Conservation (phyloP, 2,329 filamentous ascomycete species). For the Fusarium anthophilum region DNA sequence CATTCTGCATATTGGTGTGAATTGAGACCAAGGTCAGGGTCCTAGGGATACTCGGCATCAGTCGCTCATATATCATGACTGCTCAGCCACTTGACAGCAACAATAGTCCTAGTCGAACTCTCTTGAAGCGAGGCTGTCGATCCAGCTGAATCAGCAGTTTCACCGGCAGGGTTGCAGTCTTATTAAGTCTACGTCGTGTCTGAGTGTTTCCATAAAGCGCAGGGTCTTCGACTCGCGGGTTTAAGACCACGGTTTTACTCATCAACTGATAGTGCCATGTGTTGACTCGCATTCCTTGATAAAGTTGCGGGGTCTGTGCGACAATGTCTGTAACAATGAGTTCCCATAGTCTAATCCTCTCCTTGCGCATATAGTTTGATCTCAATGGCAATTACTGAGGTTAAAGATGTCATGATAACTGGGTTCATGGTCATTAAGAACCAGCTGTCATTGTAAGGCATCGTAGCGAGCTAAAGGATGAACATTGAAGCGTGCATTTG, state of each 20-base stretch:
- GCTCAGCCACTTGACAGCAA: background rate
- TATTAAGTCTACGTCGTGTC: background rate
- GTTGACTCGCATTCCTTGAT: background rate
- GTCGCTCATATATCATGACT: background rate
- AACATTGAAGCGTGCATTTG: background rate
- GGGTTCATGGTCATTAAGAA: background rate
- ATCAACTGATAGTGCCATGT: background rate
- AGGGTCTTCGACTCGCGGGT: background rate
- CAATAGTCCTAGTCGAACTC: background rate
- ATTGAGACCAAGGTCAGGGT: background rate
- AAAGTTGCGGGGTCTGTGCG: background rate
- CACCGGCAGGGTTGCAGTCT: background rate
- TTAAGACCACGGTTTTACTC: background rate
- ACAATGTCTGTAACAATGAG: background rate
- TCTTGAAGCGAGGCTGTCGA: background rate
- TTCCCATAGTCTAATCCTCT: background rate
- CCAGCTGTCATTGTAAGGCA: background rate
- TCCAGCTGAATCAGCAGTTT: background rate
- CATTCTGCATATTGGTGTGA: background rate
- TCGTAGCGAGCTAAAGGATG: background rate
- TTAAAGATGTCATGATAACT: slow-evolving; percentile 7
- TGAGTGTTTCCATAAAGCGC: background rate
- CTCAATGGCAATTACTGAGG: background rate
- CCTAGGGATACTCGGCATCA: background rate
- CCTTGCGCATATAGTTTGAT: background rate